phyloP scores from a whole-genome alignment of 306 rosid genomes.

The Hippophae gyantsensis region DNA sequence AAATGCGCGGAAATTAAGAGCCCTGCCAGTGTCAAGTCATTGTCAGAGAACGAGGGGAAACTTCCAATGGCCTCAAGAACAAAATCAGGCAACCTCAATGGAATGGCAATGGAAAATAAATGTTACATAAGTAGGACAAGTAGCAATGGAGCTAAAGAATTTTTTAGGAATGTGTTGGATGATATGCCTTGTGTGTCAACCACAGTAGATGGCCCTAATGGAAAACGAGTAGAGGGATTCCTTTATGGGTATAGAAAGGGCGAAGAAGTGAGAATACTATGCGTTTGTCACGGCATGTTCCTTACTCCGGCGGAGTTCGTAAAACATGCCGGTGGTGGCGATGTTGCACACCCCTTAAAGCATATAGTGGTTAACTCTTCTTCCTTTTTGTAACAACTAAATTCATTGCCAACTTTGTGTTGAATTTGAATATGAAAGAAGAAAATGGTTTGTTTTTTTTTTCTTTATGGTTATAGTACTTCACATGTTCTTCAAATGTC shows the following conservation, averaged over 20 bases:
- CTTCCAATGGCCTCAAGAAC: neutral
- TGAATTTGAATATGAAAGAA: no score
- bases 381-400: conserved; percentile 19
- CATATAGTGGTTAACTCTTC: conserved; percentile 57
- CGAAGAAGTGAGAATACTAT: conserved; percentile 65
- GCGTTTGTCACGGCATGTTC: conserved; percentile 71
- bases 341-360: conserved; percentile 49
- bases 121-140: conserved; percentile 1
- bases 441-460: no score
- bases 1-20: conserved; percentile 28
- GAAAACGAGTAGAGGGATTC: conserved; percentile 60
- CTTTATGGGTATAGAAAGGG: conserved; percentile 66
- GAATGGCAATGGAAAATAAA: conserved; percentile 5
- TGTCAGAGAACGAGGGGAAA: conserved; percentile 17
- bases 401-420: neutral
- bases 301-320: conserved; percentile 70
- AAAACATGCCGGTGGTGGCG: conserved; percentile 67
- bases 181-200: conserved; percentile 68
- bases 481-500: no score
- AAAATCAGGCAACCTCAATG: conserved; percentile 10
- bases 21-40: conserved; percentile 8
- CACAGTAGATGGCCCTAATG: conserved; percentile 49
- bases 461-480: no score
- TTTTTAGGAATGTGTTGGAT: conserved; percentile 35
- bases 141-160: conserved; percentile 22